Percentiles rank a stretch among this genome's conserved stretches.
phyloP scores from a whole-genome alignment of 1,284 basidiomycete species.

The Cutaneotrichosporon dermatis region DNA sequence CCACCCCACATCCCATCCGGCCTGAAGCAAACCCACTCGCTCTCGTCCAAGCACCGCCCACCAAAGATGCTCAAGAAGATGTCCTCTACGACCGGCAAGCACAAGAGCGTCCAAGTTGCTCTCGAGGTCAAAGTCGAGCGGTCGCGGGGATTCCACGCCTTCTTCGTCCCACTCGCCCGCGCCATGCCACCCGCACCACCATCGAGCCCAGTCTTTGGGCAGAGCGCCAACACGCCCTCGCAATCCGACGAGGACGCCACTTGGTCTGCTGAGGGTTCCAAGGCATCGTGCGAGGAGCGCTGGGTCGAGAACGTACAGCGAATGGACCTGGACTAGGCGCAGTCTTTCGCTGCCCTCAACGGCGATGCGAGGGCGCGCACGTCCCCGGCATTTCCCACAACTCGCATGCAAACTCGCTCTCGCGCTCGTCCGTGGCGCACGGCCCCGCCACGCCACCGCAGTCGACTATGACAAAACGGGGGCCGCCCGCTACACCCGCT shows the following conservation, averaged over 20 bases:
- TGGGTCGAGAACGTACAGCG: slow-evolving; percentile 41
- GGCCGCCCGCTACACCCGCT: no score
- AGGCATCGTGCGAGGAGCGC: slow-evolving; percentile 25
- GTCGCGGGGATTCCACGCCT: slow-evolving; percentile 40
- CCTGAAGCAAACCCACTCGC: slow-evolving; percentile 12
- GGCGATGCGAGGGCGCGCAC: no score
- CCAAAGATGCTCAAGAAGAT: slow-evolving; percentile 32
- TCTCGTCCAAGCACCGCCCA: slow-evolving; percentile 10
- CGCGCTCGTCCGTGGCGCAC: neutral
- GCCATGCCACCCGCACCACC: slow-evolving; percentile 39
- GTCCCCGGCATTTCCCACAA: neutral
- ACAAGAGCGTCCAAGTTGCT: slow-evolving; percentile 34
- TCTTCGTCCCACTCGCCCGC: slow-evolving; percentile 39
- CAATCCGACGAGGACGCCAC: neutral
- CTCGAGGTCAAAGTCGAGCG: slow-evolving; percentile 44
- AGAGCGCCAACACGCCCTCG: slow-evolving; percentile 19
- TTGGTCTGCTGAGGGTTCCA: neutral
- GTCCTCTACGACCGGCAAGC: slow-evolving; percentile 28
- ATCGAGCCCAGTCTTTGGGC: slow-evolving; percentile 27
- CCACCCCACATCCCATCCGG: slow-evolving; percentile 4
- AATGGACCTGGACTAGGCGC: slow-evolving; percentile 34
- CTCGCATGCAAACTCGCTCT: neutral
- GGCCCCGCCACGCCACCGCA: neutral
- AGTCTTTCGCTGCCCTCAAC: neutral
- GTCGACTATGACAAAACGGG: no score